Percentiles rank a stretch among this genome's conserved stretches.
Conservation (phyloP, 345 rosid species). For the Tarenaya hassleriana region DNA sequence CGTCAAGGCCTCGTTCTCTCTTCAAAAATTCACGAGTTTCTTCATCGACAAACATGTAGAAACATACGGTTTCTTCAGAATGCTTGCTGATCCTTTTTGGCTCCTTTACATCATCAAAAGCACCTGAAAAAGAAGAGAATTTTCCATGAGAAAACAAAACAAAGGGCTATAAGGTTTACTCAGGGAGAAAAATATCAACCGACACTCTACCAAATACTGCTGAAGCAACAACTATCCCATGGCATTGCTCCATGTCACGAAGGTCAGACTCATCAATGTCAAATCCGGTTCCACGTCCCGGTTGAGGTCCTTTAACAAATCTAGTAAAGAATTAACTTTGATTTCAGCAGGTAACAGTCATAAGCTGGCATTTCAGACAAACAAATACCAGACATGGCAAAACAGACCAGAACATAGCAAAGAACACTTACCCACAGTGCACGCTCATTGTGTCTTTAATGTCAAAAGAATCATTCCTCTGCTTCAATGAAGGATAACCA, state of each 20-base stretch:
- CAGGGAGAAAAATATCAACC: slow-evolving; percentile 9
- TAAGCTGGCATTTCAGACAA: too few species aligned
- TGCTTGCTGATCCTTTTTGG: slow-evolving; percentile 64
- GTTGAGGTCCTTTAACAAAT: slow-evolving; percentile 81
- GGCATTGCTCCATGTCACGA: slow-evolving; percentile 82
- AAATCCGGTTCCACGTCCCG: slow-evolving; percentile 76
- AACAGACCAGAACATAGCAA: neutral
- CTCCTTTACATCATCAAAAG: slow-evolving; percentile 69
- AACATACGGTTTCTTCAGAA: slow-evolving; percentile 61
- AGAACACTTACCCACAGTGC: slow-evolving; percentile 79
- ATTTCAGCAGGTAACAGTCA: neutral
- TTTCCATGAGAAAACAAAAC: slow-evolving; percentile 12
- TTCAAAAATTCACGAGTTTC: slow-evolving; percentile 65
- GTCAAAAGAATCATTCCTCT: slow-evolving; percentile 77
- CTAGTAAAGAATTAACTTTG: slow-evolving; percentile 27
- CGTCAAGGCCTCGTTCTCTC: slow-evolving; percentile 37
- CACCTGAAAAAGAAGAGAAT: slow-evolving; percentile 36
- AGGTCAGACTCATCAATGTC: slow-evolving; percentile 82
- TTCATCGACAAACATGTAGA: slow-evolving; percentile 83
- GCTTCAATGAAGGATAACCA: slow-evolving; percentile 82
- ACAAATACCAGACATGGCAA: too few species aligned
- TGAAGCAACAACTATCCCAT: slow-evolving; percentile 86
- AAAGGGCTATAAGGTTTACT: too few species aligned
- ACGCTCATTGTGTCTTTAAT: slow-evolving; percentile 75
- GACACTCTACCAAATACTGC: slow-evolving; percentile 80